phyloP scores from a whole-genome alignment of 2,329 filamentous ascomycete species.

The Ophidiomyces ophidiicola region DNA sequence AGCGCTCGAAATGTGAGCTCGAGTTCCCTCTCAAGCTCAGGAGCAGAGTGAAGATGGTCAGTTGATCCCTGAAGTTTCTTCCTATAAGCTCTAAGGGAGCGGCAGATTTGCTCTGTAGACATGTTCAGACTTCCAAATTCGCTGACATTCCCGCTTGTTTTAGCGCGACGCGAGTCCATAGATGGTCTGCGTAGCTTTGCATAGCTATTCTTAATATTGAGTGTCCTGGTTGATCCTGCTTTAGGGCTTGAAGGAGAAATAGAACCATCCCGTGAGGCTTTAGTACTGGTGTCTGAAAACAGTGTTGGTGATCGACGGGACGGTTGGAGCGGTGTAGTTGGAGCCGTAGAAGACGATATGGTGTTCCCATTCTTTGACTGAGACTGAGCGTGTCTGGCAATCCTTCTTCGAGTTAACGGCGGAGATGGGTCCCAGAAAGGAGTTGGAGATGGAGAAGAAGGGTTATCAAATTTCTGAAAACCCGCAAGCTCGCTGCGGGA shows the following conservation, averaged over 20 bases:
- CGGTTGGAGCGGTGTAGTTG: slow-evolving; percentile 21
- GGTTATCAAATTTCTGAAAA: slow-evolving; percentile 46
- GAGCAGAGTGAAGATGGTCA: slow-evolving; percentile 39
- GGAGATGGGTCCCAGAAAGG: slow-evolving; percentile 37
- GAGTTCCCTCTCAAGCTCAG: slow-evolving; percentile 48
- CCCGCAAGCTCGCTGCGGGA: slow-evolving; percentile 79
- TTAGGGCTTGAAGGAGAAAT: slow-evolving; percentile 32
- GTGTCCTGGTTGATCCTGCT: slow-evolving; percentile 20
- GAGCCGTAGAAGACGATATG: slow-evolving; percentile 20
- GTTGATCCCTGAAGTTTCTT: slow-evolving; percentile 43
- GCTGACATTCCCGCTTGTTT: slow-evolving; percentile 21
- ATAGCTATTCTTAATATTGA: slow-evolving; percentile 22
- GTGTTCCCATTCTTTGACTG: slow-evolving; percentile 22
- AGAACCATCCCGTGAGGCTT: slow-evolving; percentile 21
- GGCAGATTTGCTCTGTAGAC: slow-evolving; percentile 47
- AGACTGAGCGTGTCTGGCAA: slow-evolving; percentile 41
- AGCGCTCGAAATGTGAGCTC: slow-evolving; percentile 31
- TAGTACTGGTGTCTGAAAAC: slow-evolving; percentile 19
- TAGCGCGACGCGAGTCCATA: slow-evolving; percentile 37
- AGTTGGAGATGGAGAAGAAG: slow-evolving; percentile 30
- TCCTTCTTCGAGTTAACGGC: slow-evolving; percentile 43
- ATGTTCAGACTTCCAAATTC: slow-evolving; percentile 39
- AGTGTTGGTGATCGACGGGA: slow-evolving; percentile 24
- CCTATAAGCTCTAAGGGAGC: slow-evolving; percentile 46
- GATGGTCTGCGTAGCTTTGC: slow-evolving; percentile 36